Conservation (phyloP, 768 basidiomycete genomes). For the Mycena epipterygia region DNA sequence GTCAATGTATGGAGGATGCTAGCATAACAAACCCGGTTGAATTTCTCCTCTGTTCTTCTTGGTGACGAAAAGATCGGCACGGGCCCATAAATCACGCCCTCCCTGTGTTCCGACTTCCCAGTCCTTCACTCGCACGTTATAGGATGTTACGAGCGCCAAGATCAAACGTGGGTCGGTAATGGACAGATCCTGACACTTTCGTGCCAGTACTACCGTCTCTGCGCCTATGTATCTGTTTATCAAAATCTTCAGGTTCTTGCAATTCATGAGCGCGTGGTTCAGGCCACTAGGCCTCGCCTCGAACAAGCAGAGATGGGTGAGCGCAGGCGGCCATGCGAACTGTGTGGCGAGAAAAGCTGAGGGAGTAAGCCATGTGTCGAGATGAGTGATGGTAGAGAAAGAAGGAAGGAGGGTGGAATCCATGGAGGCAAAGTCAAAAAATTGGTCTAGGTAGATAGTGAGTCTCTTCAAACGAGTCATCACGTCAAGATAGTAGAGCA, state of each 20-base stretch:
- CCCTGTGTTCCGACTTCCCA: not conserved
- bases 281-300: not conserved
- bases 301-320: not conserved
- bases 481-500: not conserved
- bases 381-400: conserved; percentile 6
- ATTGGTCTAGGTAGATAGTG: not conserved
- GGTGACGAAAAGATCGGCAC: not conserved
- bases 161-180: not conserved
- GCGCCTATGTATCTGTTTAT: not conserved
- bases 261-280: not conserved
- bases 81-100: conserved; percentile 6
- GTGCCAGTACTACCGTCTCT: too few relatives aligned
- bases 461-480: conserved; percentile 2
- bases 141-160: not conserved
- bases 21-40: not conserved
- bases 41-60: not conserved
- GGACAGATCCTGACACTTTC: too few relatives aligned
- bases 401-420: not conserved
- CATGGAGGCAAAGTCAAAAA: not conserved
- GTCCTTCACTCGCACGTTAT: not conserved
- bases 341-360: not conserved
- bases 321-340: not conserved
- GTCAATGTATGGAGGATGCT: not conserved
- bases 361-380: not conserved
- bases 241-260: not conserved